Evolutionary conservation across 2,329 filamentous ascomycete species (phyloP).

Genomic region (Aspergillus pseudoterreus): DNA sequence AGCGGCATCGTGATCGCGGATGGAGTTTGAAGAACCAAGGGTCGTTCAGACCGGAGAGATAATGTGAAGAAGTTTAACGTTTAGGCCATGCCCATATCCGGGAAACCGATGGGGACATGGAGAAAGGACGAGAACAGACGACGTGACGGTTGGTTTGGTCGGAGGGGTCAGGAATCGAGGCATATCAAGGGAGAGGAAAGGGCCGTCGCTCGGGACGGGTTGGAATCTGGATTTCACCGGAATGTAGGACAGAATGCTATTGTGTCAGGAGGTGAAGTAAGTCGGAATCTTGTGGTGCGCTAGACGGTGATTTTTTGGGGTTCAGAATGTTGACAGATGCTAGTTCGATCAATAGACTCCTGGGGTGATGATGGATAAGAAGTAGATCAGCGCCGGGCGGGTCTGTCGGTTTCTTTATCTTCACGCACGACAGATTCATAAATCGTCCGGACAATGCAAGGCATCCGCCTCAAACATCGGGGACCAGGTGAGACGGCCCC

Average conservation of each 20-base stretch:
- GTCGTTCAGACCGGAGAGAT: not conserved
- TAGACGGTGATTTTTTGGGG: not conserved
- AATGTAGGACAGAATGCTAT: slow-evolving; percentile 18
- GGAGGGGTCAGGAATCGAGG: slow-evolving; percentile 10
- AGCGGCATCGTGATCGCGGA: slow-evolving; percentile 26
- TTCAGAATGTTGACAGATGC: not conserved
- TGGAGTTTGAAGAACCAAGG: not conserved
- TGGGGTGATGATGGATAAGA: too few species aligned
- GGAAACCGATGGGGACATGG: slow-evolving; percentile 7
- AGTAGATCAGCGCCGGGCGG: too few species aligned
- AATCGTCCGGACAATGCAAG: not conserved
- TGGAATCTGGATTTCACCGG: slow-evolving; percentile 9
- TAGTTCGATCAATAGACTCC: too few species aligned
- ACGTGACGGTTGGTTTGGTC: slow-evolving; percentile 1
- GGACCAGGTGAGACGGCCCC: not conserved
- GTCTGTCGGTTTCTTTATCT: too few species aligned
- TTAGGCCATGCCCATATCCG: slow-evolving; percentile 9
- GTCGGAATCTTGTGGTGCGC: not conserved
- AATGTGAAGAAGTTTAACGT: not conserved
- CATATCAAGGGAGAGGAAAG: slow-evolving; percentile 17
- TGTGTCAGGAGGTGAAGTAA: not conserved
- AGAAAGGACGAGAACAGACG: slow-evolving; percentile 7
- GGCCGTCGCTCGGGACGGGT: slow-evolving; percentile 1
- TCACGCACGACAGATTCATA: not conserved
- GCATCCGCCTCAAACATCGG: not conserved